phyloP scores from a whole-genome alignment of 73 alveolate genomes.

The Paramecium bursaria region DNA sequence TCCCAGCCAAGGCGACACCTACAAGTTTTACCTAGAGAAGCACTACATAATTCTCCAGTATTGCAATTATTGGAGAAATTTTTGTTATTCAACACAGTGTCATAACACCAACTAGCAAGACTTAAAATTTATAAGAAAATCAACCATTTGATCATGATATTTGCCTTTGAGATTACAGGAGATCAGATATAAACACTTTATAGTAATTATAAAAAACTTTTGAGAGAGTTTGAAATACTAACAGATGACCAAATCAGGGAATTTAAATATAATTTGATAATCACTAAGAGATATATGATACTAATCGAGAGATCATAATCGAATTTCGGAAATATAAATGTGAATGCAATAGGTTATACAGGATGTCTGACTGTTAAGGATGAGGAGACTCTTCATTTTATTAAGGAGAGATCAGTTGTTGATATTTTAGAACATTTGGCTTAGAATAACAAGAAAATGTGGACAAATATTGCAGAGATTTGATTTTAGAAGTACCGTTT shows the following conservation, averaged over 20 bases:
- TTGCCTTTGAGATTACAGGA: no score
- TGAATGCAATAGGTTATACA: conserved; percentile 59
- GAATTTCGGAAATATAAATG: not conserved
- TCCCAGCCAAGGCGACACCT: conserved; percentile 4
- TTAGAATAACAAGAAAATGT: not conserved
- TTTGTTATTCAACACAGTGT: no score
- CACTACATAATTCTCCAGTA: no score
- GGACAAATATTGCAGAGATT: not conserved
- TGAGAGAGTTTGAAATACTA: no score
- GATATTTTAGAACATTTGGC: conserved; percentile 27
- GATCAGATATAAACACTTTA: no score
- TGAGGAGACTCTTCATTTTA: not conserved
- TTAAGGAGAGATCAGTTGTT: not conserved
- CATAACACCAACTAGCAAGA: no score
- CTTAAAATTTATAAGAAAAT: no score
- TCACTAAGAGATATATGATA: conserved; percentile 31
- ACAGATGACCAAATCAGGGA: no score
- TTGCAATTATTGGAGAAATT: no score
- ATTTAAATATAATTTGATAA: conserved; percentile 35
- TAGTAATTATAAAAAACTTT: no score
- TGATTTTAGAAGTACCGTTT: no score
- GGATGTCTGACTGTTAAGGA: conserved; percentile 18
- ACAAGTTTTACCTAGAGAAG: conserved; percentile 19
- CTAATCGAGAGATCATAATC: conserved; percentile 6
- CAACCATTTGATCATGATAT: no score